A percentile compares a stretch with the other conserved stretches of the same genome.
Conservation (phyloP, 495 filamentous ascomycete species). For the Xylaria bambusicola region DNA sequence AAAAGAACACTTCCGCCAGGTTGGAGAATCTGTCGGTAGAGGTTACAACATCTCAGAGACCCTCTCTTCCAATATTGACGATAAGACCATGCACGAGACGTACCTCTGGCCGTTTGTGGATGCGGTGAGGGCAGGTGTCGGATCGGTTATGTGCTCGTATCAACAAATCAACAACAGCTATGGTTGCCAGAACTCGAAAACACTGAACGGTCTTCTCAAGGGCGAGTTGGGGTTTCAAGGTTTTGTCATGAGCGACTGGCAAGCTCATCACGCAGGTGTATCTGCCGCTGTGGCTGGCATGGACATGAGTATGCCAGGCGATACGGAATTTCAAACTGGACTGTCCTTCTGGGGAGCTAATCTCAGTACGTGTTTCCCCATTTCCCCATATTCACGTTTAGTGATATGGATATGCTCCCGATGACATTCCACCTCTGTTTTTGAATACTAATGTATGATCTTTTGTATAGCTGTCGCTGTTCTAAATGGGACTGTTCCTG, state of each 20-base stretch:
- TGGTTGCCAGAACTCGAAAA: slow-evolving; percentile 79
- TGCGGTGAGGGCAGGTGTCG: slow-evolving; percentile 62
- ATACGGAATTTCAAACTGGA: slow-evolving; percentile 71
- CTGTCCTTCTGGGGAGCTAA: slow-evolving; percentile 84
- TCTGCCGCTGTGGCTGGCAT: slow-evolving; percentile 77
- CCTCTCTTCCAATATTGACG: slow-evolving; percentile 83
- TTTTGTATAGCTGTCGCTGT: slow-evolving; percentile 60
- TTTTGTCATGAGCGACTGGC: slow-evolving; percentile 90
- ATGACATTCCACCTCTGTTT: too few species aligned
- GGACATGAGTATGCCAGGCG: slow-evolving; percentile 96
- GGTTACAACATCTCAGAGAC: slow-evolving; percentile 66
- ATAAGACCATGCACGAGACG: slow-evolving; percentile 91
- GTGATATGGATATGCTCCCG: too few species aligned
- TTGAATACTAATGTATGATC: background rate
- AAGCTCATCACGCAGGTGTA: slow-evolving; percentile 83
- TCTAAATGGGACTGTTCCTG: slow-evolving; percentile 86
- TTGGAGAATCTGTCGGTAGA: slow-evolving; percentile 60
- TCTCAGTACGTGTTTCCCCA: slow-evolving; percentile 43
- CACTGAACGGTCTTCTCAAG: slow-evolving; percentile 82
- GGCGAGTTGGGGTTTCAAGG: slow-evolving; percentile 92
- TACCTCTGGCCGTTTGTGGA: slow-evolving; percentile 73
- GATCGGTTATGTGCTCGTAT: slow-evolving; percentile 93
- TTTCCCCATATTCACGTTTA: too few species aligned
- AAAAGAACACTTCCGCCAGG: slow-evolving; percentile 79
- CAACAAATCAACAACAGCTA: slow-evolving; percentile 89